Evolutionary conservation across 2,329 filamentous ascomycete genomes (phyloP).

Genomic region (Phaeosphaeriaceae sp.): DNA sequence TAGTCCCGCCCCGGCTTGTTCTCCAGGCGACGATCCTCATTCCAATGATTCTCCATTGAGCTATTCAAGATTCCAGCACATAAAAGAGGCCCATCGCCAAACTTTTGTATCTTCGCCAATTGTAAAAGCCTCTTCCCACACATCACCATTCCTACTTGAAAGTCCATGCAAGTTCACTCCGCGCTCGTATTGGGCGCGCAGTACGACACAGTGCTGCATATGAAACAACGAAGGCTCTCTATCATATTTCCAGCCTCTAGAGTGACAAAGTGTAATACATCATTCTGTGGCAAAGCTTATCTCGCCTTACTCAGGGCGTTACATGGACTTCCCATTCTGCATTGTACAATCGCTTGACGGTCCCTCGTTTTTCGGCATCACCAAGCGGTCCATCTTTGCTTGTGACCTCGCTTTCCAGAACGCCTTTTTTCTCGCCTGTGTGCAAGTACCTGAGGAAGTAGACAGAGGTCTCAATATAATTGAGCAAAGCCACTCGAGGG

Average conservation of each 20-base stretch:
- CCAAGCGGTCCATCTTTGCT: constrained; percentile 47
- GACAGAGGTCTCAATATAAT: constrained; percentile 67
- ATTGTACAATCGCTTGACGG: constrained; percentile 29
- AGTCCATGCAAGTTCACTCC: no score
- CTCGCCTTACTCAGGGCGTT: constrained; percentile 30
- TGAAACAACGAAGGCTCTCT: not conserved
- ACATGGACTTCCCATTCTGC: constrained; percentile 55
- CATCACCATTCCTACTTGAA: no score
- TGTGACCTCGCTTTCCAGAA: constrained; percentile 60
- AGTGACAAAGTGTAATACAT: not conserved
- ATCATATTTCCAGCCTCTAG: no score
- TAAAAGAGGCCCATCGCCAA: not conserved
- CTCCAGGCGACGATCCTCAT: not conserved
- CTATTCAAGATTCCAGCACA: not conserved
- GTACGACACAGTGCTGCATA: not conserved
- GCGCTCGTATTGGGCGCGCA: no score
- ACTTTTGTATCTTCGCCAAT: no score
- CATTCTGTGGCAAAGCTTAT: not conserved
- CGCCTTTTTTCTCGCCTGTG: constrained; percentile 50
- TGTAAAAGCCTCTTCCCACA: no score
- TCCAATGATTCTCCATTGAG: not conserved
- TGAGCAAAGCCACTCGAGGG: constrained; percentile 61
- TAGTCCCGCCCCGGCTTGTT: not conserved
- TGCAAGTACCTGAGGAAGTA: constrained; percentile 63
- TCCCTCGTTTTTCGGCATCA: constrained; percentile 31